phyloP scores from a whole-genome alignment of 1,284 basidiomycete species.

The Naganishia albida region DNA sequence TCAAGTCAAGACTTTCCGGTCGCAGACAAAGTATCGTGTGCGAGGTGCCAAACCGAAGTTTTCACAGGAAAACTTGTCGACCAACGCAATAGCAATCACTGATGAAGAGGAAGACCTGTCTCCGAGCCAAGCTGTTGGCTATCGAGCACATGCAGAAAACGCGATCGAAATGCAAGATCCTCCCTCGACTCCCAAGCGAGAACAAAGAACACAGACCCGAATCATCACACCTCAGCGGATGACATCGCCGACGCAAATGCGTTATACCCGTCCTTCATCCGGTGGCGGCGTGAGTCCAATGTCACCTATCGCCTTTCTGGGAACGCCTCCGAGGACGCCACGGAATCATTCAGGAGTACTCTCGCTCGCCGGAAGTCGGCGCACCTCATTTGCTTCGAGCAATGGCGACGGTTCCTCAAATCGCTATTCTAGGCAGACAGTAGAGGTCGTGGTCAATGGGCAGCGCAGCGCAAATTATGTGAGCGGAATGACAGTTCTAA shows the following conservation, averaged over 20 bases:
- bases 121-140: neutral
- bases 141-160: neutral
- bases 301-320: slow-evolving; percentile 16
- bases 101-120: slow-evolving; percentile 4
- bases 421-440: slow-evolving; percentile 18
- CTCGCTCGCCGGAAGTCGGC: slow-evolving; percentile 19
- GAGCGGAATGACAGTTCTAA: neutral
- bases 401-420: slow-evolving; percentile 12
- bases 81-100: neutral
- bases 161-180: neutral
- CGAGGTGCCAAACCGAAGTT: neutral
- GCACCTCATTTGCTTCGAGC: slow-evolving; percentile 25
- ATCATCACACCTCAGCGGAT: neutral
- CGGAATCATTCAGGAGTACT: slow-evolving; percentile 13
- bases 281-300: neutral
- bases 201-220: neutral
- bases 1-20: slow-evolving; percentile 21
- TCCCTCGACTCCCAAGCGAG: neutral
- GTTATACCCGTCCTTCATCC: slow-evolving; percentile 3
- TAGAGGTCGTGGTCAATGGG: slow-evolving; percentile 24
- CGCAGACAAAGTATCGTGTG: neutral
- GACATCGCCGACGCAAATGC: slow-evolving; percentile 5
- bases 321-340: slow-evolving; percentile 24
- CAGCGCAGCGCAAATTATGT: slow-evolving; percentile 21
- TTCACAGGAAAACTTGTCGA: slow-evolving; percentile 15